Evolutionary conservation across 2,329 filamentous ascomycete species (phyloP).

Genomic region (Colletotrichum limetticola): DNA sequence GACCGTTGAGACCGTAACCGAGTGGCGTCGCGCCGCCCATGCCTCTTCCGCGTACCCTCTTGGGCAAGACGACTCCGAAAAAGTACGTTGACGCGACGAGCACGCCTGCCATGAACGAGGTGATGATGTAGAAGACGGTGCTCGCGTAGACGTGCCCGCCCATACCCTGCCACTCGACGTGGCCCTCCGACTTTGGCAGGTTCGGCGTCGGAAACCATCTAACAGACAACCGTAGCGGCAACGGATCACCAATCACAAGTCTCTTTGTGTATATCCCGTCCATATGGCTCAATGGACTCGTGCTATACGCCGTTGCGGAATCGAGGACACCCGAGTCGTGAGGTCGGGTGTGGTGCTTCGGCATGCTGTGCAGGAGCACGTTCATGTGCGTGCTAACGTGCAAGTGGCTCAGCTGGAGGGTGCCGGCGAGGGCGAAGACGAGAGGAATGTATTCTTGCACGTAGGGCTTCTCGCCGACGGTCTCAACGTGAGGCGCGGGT

Average conservation of each 20-base stretch:
- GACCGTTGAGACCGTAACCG: conserved; percentile 57
- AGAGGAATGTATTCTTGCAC: conserved; percentile 79
- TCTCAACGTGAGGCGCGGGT: conserved; percentile 68
- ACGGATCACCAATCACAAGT: conserved; percentile 86
- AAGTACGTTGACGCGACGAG: conserved; percentile 68
- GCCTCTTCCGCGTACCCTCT: conserved; percentile 58
- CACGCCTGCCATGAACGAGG: conserved; percentile 67
- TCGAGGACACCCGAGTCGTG: conserved; percentile 84
- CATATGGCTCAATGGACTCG: conserved; percentile 75
- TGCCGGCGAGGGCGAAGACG: conserved; percentile 89
- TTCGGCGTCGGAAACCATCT: conserved; percentile 85
- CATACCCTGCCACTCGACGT: conserved; percentile 73
- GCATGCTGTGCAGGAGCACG: conserved; percentile 80
- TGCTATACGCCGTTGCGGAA: conserved; percentile 87
- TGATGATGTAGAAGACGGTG: conserved; percentile 70
- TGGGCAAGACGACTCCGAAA: conserved; percentile 68
- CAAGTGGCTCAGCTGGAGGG: conserved; percentile 87
- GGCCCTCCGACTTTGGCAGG: conserved; percentile 74
- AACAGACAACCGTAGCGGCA: conserved; percentile 83
- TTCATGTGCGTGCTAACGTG: conserved; percentile 93
- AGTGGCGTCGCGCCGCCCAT: conserved; percentile 68
- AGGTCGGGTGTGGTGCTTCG: conserved; percentile 70
- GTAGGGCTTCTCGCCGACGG: conserved; percentile 61
- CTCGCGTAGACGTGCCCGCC: conserved; percentile 72
- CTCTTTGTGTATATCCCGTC: conserved; percentile 65